Conservation (phyloP, 495 filamentous ascomycete genomes). For the Daldinia decipiens region DNA sequence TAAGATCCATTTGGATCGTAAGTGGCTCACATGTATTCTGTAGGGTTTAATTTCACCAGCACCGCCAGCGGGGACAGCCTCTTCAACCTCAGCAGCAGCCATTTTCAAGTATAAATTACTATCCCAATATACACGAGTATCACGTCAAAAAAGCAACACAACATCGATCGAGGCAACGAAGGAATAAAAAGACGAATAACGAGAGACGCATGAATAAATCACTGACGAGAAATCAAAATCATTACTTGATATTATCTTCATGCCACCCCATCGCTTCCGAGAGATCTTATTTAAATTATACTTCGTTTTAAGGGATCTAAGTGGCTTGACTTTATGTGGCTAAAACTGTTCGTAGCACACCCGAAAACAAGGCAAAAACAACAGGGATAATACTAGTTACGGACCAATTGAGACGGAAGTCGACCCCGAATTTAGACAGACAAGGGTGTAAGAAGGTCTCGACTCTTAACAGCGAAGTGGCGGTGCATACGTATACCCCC, state of each 20-base stretch:
- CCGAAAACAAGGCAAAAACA: slow-evolving; percentile 41
- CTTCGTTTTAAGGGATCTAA: slow-evolving; percentile 46
- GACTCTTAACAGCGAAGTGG: slow-evolving; percentile 35
- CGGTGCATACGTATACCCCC: slow-evolving; percentile 38
- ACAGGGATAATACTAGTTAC: slow-evolving; percentile 29
- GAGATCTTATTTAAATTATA: slow-evolving; percentile 48
- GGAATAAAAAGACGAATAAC: slow-evolving; percentile 24
- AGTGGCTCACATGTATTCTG: slow-evolving; percentile 59
- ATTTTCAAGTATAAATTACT: slow-evolving; percentile 24
- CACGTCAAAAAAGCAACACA: slow-evolving; percentile 28
- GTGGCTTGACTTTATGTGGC: slow-evolving; percentile 51
- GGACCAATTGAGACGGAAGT: slow-evolving; percentile 35
- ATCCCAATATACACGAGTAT: slow-evolving; percentile 27
- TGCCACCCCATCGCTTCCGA: slow-evolving; percentile 23
- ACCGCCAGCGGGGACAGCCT: slow-evolving; percentile 38
- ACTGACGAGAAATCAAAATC: slow-evolving; percentile 28
- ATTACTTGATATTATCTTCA: slow-evolving; percentile 28
- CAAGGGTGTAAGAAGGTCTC: slow-evolving; percentile 32
- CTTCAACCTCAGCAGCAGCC: slow-evolving; percentile 40
- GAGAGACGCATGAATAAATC: slow-evolving; percentile 29
- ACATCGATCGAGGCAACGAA: slow-evolving; percentile 34
- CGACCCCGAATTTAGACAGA: slow-evolving; percentile 30
- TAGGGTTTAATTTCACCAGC: slow-evolving; percentile 59
- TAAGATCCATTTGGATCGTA: not conserved
- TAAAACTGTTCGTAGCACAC: slow-evolving; percentile 36